phyloP scores from a whole-genome alignment of 306 rosid species.

The Purshia tridentata region DNA sequence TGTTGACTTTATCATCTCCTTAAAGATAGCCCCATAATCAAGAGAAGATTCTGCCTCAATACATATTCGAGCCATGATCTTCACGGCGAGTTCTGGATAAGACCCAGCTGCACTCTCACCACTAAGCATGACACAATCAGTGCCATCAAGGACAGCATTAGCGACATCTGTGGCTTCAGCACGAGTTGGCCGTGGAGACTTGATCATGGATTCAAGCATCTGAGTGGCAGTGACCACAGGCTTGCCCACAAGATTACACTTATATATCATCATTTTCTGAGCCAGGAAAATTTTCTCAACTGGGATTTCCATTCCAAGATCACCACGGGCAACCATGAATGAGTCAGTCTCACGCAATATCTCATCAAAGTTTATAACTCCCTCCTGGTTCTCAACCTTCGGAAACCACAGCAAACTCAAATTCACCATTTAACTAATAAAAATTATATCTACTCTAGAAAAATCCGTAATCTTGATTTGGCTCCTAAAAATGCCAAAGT shows the following conservation, averaged over 20 bases:
- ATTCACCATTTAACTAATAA: slow-evolving; percentile 19
- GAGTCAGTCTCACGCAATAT: slow-evolving; percentile 95
- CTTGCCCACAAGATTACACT: slow-evolving; percentile 92
- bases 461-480: not conserved
- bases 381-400: slow-evolving; percentile 98
- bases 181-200: slow-evolving; percentile 93
- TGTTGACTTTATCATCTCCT: slow-evolving; percentile 92
- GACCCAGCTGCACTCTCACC: slow-evolving; percentile 99
- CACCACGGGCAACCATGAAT: slow-evolving; percentile 99
- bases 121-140: slow-evolving; percentile 96
- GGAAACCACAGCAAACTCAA: slow-evolving; percentile 25
- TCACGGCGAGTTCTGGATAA: slow-evolving; percentile 88
- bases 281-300: slow-evolving; percentile 95
- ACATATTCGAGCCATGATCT: slow-evolving; percentile 89
- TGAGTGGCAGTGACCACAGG: slow-evolving; percentile 98
- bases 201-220: slow-evolving; percentile 98
- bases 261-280: slow-evolving; percentile 97
- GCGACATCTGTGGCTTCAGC: slow-evolving; percentile 98
- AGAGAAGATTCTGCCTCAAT: slow-evolving; percentile 94
- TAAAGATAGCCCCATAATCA: slow-evolving; percentile 81
- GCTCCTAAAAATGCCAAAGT: not conserved
- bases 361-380: slow-evolving; percentile 92
- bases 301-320: slow-evolving; percentile 98
- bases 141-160: slow-evolving; percentile 93
- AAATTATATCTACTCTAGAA: not conserved